These are phyloP conservation scores for Pyrenophora tritici-repentis DNA, from an alignment of 2,329 filamentous ascomycete species.

Conservation along the genomic window DNA sequence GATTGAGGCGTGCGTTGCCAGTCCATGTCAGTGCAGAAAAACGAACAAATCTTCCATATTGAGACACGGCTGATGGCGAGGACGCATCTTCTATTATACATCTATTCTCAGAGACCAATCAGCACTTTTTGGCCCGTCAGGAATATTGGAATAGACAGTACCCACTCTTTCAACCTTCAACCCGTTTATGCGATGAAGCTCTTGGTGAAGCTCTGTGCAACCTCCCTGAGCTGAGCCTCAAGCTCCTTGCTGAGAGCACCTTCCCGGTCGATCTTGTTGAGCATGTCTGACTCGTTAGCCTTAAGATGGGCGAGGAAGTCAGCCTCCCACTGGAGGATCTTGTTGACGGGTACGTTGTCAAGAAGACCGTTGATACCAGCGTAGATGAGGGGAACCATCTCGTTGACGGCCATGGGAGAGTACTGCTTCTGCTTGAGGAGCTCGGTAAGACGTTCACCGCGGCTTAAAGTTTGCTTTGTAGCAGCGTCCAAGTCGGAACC, in stretches of 20 bases:
- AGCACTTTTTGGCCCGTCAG: slow-evolving; percentile 46
- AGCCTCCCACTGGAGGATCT: slow-evolving; percentile 91
- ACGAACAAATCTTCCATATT: slow-evolving; percentile 45
- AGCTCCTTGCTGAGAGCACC: slow-evolving; percentile 94
- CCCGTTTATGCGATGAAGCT: slow-evolving; percentile 72
- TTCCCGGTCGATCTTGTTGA: slow-evolving; percentile 91
- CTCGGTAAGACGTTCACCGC: slow-evolving; percentile 99
- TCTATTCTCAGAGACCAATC: slow-evolving; percentile 46
- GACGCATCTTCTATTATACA: slow-evolving; percentile 50
- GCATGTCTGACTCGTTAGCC: slow-evolving; percentile 83
- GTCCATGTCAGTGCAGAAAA: slow-evolving; percentile 26
- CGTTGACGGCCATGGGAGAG: slow-evolving; percentile 96
- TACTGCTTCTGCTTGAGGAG: slow-evolving; percentile 99
- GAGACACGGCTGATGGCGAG: slow-evolving; percentile 48
- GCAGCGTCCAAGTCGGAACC: slow-evolving; percentile 98
- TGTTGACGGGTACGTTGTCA: slow-evolving; percentile 84
- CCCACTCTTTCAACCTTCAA: slow-evolving; percentile 41
- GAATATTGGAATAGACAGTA: slow-evolving; percentile 44
- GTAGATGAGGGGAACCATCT: slow-evolving; percentile 99
- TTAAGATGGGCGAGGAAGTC: slow-evolving; percentile 93
- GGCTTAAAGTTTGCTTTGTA: slow-evolving; percentile 96
- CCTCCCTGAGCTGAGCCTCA: slow-evolving; percentile 79
- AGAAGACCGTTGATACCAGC: slow-evolving; percentile 98
- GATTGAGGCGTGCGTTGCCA: slow-evolving; percentile 12
- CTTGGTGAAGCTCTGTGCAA: slow-evolving; percentile 85